Conservation (phyloP, 306 rosid species). For the Rosa lucieae region DNA sequence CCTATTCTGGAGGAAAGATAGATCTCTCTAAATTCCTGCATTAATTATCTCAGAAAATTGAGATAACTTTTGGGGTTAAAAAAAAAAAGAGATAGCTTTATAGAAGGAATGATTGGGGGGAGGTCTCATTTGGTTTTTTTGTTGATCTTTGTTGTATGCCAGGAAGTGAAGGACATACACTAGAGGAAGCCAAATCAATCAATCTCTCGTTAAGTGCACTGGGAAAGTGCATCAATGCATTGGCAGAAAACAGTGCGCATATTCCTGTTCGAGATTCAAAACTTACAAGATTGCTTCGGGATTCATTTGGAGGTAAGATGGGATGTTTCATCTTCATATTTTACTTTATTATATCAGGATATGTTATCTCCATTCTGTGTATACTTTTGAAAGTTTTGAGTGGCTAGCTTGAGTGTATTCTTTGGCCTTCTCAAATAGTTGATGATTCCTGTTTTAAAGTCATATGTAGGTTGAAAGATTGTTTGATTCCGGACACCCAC, state of each 20-base stretch:
- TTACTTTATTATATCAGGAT: background rate
- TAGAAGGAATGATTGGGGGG: background rate
- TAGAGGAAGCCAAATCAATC: constrained; percentile 98
- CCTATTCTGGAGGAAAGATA: background rate
- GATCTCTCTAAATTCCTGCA: background rate
- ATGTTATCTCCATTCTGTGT: background rate
- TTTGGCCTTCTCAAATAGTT: constrained; percentile 12
- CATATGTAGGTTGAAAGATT: too few relatives aligned
- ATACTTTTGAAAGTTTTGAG: background rate
- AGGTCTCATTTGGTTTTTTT: constrained; percentile 17
- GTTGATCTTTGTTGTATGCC: constrained; percentile 32
- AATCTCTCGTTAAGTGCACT: constrained; percentile 94
- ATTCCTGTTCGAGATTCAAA: constrained; percentile 98
- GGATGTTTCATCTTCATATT: constrained; percentile 1
- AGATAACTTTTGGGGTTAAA: background rate
- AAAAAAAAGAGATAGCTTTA: too few relatives aligned
- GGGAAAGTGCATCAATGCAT: constrained; percentile 94
- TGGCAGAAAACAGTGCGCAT: constrained; percentile 92
- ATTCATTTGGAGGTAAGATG: constrained; percentile 92
- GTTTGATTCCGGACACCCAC: too few relatives aligned
- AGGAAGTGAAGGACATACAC: constrained; percentile 99
- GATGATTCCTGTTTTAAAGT: background rate
- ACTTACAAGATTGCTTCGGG: constrained; percentile 91
- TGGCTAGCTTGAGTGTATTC: background rate
- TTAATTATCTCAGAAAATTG: background rate